phyloP scores from a whole-genome alignment of 768 basidiomycete genomes.

The Solioccasus polychromus region DNA sequence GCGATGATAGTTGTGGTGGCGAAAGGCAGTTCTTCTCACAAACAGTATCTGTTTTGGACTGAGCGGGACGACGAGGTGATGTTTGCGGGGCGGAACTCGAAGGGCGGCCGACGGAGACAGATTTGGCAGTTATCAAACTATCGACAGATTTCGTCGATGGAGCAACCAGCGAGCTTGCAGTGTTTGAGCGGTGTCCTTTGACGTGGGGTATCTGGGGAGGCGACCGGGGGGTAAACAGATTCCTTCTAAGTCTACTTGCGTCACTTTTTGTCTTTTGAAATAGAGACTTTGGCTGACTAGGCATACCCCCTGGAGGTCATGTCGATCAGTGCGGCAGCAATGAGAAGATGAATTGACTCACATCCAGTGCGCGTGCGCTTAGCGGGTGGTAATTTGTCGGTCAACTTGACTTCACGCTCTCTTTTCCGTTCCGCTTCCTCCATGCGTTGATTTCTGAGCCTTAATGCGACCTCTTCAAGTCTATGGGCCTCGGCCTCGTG shows the following conservation, averaged over 20 bases:
- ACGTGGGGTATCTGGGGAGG: conserved; percentile 49
- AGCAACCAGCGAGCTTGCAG: conserved; percentile 35
- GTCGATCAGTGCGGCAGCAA: conserved; percentile 12
- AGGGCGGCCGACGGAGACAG: conserved; percentile 42
- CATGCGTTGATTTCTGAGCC: conserved; percentile 62
- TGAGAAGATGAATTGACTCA: conserved; percentile 41
- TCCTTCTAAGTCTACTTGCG: conserved; percentile 63
- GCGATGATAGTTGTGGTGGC: conserved; percentile 11
- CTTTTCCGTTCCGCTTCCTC: conserved; percentile 74
- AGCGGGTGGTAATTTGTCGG: conserved; percentile 61
- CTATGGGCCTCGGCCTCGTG: conserved; percentile 59
- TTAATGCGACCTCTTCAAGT: conserved; percentile 59
- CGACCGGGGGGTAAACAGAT: conserved; percentile 52
- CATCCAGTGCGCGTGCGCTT: conserved; percentile 63
- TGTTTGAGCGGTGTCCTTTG: conserved; percentile 39
- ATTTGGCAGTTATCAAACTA: conserved; percentile 51
- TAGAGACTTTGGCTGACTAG: conserved; percentile 58
- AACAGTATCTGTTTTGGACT: conserved; percentile 19
- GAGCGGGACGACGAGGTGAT: conserved; percentile 30
- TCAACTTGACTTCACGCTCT: conserved; percentile 73
- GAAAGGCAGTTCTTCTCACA: conserved; percentile 31
- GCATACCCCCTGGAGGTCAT: conserved; percentile 37
- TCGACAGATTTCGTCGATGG: conserved; percentile 27
- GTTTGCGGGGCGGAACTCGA: conserved; percentile 11
- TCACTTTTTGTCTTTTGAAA: conserved; percentile 77